Base-by-base conservation (phyloP, 2,329 filamentous ascomycete species). In the Calonectria pseudoturangicola region DNA sequence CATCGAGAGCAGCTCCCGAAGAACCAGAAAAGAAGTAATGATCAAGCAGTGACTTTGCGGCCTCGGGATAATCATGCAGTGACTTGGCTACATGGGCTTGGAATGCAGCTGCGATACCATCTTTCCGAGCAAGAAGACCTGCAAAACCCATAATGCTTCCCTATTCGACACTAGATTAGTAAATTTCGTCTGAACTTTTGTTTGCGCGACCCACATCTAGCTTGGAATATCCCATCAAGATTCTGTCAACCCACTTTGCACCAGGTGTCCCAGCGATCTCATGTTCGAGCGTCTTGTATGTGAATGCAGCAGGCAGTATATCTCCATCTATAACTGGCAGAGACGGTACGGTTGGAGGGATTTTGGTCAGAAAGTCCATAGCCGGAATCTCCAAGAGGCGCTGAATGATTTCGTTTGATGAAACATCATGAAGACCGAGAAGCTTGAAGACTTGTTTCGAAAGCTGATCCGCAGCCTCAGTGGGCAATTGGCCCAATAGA, bases 111-210 rank as follows among this genome's bases (percentile, higher is more conserved):
- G 56, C 68, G n/a, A 68, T n/a, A 1, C 41, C 48, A 2, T 41
- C 16, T 30, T 45, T 66, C 15, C 36, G 47, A 27, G 39, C 21
- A 15, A 68, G 33, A 4, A 73, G 41, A 4, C 68, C 71, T 25
- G 66, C 43, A 16, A 28, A 71, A 18, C 41, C 54, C 16, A 73
- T 48, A 6, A 73, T 65, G 18, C 67, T 70, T 27, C 64, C 70
- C 70, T 9, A 28, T 33, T 43, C 2, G 48, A 27, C 15, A 33
- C 25, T 36, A 36, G 43, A 36, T 45, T 41, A 18, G 28, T 5
- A 12, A 18, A 41, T 28, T 2, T 21, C 8, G n/a, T 5, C 10
- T 7, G 16, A n/a, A 28, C 30, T 36, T 56, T n/a, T 56, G 18
- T 7, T 2, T 33, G 7, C 3, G 4, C 9, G 50, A 56, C 50